Evolutionary conservation across 257 asterid species (phyloP), one percentile per base, ranked within the genome.

Genomic region (Asclepias syriaca): DNA sequence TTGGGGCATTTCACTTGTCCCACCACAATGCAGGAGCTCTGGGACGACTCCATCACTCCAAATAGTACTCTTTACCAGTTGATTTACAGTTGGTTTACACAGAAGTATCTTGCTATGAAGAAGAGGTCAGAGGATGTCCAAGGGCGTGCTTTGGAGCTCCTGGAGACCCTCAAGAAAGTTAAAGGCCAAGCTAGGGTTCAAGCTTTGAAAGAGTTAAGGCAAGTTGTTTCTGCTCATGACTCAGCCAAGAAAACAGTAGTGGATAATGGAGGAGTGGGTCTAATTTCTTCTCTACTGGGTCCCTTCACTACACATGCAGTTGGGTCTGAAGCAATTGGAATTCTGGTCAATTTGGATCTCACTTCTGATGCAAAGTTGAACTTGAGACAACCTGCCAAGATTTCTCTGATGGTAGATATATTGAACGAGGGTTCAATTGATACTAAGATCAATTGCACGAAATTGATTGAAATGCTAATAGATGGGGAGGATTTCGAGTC

Each of bases 1-100:
- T 76, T 90, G 74, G 96, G 96, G 63, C 92, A 88, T 73, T 88
- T 79, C 84, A 90, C 95, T 69, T 90, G 95, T 66, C 96, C 95
- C 74, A 90, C 96, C 48, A 90, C 96, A 6, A 90, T 90, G 96
- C 93, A 89, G 71, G 96, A 87, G 57, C 86, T 89, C 3, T 89
- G 93, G 96, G 96, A 89, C 39, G 91, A 87, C 51, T 76, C 88
- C 0, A 54, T 89, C 16, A 89, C 89, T 0, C 90, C 96, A 0
- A 89, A 89, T 81, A 81, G 27, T 60, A 89, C 96, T 22, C 93
- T 89, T 59, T 45, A 80, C 83, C 89, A 89, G 34, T 73, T 89
- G 27, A 89, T 84, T 67, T 72, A 78, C 48, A 80, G 88, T 24
- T 89, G 93, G 93, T 87, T 87, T 70, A 81, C 87, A 1, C 93